phyloP scores from a whole-genome alignment of 2,329 filamentous ascomycete species.

The Aspergillus amoenus region DNA sequence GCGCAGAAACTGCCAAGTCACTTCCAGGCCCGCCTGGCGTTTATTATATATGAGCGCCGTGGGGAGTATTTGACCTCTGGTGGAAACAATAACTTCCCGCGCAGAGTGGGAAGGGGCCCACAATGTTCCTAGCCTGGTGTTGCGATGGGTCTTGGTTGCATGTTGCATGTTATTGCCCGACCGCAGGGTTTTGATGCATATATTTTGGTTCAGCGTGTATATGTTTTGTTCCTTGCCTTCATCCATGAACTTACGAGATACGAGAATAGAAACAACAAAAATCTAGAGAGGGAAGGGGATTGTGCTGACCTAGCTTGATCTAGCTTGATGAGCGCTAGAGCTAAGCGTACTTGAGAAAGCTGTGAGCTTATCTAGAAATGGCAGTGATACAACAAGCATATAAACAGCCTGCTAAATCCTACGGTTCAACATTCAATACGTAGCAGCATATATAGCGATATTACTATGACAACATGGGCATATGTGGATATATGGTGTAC shows the following conservation, averaged over 20 bases:
- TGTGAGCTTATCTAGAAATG: neutral
- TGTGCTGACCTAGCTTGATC: neutral
- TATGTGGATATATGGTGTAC: neutral
- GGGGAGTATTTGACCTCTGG: neutral
- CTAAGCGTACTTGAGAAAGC: neutral
- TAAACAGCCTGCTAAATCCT: neutral
- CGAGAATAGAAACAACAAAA: neutral
- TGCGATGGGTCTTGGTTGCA: neutral
- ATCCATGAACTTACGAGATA: neutral
- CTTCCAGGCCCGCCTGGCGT: conserved; percentile 9
- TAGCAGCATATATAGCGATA: neutral
- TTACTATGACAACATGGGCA: neutral
- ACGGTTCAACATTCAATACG: neutral
- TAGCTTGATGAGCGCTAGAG: neutral
- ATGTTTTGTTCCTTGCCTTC: neutral
- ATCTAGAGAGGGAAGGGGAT: neutral
- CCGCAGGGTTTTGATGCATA: too few relatives aligned
- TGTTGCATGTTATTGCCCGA: neutral
- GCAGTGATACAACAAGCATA: neutral
- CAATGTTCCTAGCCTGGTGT: neutral
- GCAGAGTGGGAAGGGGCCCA: neutral
- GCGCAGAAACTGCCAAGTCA: conserved; percentile 10
- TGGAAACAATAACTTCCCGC: neutral
- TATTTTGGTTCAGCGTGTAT: too few relatives aligned
- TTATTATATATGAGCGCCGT: conserved; percentile 14